Percentiles rank a stretch among this genome's conserved stretches.
Conservation (phyloP, 495 filamentous ascomycete species). For the Xylaria telfairii region DNA sequence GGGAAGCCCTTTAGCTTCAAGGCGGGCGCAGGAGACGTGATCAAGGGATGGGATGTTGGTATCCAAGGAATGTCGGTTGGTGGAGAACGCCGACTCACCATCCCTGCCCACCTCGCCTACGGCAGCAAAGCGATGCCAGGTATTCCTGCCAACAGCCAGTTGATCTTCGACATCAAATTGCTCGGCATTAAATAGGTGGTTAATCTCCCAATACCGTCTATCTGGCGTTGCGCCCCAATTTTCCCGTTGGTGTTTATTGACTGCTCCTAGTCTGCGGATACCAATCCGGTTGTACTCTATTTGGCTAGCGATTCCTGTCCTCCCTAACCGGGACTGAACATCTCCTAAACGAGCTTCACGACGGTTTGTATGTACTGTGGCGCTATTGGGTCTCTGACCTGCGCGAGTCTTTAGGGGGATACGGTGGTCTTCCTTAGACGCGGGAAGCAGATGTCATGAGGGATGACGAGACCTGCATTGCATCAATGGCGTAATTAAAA, state of each 20-base stretch:
- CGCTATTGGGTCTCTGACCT: slow-evolving; percentile 45
- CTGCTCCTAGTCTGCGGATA: slow-evolving; percentile 39
- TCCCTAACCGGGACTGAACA: slow-evolving; percentile 15
- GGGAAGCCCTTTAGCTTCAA: slow-evolving; percentile 96
- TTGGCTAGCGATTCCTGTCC: slow-evolving; percentile 30
- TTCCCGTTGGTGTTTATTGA: slow-evolving; percentile 33
- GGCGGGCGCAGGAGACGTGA: slow-evolving; percentile 90
- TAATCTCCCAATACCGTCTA: slow-evolving; percentile 17
- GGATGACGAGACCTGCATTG: slow-evolving; percentile 57
- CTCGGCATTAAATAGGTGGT: slow-evolving; percentile 66
- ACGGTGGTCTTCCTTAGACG: slow-evolving; percentile 40
- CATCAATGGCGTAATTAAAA: slow-evolving; percentile 47
- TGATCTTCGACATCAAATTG: slow-evolving; percentile 93
- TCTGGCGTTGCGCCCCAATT: slow-evolving; percentile 13
- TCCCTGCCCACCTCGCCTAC: slow-evolving; percentile 85
- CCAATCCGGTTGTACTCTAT: slow-evolving; percentile 40
- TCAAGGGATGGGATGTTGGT: slow-evolving; percentile 98
- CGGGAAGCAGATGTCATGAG: slow-evolving; percentile 47
- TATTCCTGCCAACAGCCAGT: slow-evolving; percentile 87
- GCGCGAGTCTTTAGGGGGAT: slow-evolving; percentile 46
- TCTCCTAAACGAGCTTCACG: slow-evolving; percentile 1
- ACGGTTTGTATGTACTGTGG: slow-evolving; percentile 28
- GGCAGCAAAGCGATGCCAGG: slow-evolving; percentile 77
- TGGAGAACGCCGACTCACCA: slow-evolving; percentile 88
- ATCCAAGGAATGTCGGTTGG: slow-evolving; percentile 89